Conservation (phyloP, 2,329 filamentous ascomycete genomes). For the Ophiostoma angusticollis region DNA sequence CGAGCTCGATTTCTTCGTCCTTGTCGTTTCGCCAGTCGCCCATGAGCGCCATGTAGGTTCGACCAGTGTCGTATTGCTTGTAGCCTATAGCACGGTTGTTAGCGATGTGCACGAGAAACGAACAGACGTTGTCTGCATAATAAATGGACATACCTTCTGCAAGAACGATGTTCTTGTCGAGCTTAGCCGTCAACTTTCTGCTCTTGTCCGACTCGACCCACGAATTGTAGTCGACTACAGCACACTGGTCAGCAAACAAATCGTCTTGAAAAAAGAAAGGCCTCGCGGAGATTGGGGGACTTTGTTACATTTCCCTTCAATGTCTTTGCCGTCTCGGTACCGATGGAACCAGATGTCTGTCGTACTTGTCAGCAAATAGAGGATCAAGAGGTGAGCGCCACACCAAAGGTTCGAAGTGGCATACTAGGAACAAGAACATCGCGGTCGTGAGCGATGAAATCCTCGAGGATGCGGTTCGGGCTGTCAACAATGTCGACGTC, state of each 20-base stretch:
- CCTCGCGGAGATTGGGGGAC: too few relatives aligned
- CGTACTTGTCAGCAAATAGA: slow-evolving; percentile 3
- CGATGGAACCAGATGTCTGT: slow-evolving; percentile 95
- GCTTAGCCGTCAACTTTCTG: slow-evolving; percentile 55
- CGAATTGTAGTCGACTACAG: slow-evolving; percentile 88
- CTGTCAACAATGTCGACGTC: slow-evolving; percentile 95
- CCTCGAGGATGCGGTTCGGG: slow-evolving; percentile 76
- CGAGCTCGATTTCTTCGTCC: slow-evolving; percentile 81
- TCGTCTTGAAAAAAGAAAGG: slow-evolving; percentile 11
- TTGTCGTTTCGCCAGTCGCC: slow-evolving; percentile 89
- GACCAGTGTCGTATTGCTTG: slow-evolving; percentile 81
- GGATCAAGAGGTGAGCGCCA: too few relatives aligned
- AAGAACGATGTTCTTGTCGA: slow-evolving; percentile 71
- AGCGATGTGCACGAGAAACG: background rate
- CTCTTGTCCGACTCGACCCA: slow-evolving; percentile 91
- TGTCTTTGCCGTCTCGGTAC: slow-evolving; percentile 66
- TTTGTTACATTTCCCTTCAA: slow-evolving; percentile 81
- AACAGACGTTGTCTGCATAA: background rate
- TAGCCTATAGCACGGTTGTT: slow-evolving; percentile 48
- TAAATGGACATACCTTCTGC: slow-evolving; percentile 56
- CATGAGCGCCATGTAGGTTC: slow-evolving; percentile 79
- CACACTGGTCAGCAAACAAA: slow-evolving; percentile 5
- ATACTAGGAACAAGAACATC: slow-evolving; percentile 91
- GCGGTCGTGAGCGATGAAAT: slow-evolving; percentile 86
- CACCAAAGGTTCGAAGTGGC: too few relatives aligned